These are phyloP conservation scores for Ogataea dorogensis DNA, from an alignment of 805 yeast species.

Conservation along the genomic window DNA sequence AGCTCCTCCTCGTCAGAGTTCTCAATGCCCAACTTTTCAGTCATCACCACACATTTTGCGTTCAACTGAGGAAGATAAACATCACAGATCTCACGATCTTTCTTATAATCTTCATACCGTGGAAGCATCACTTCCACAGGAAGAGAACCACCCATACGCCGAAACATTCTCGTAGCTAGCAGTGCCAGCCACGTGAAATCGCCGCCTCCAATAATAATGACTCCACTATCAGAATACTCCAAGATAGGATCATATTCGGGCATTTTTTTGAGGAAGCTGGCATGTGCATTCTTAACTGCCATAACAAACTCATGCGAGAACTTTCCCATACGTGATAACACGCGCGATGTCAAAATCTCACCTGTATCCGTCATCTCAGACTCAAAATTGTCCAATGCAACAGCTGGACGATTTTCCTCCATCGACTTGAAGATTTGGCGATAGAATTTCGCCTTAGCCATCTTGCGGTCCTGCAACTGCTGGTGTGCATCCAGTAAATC, in stretches of 20 bases:
- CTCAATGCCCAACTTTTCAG: conserved; percentile 45
- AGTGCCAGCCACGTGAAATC: conserved; percentile 57
- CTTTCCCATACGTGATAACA: conserved; percentile 15
- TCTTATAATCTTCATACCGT: conserved; percentile 37
- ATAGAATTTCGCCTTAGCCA: conserved; percentile 21
- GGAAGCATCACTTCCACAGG: conserved; percentile 50
- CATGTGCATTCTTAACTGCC: conserved; percentile 37
- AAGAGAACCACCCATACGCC: conserved; percentile 45
- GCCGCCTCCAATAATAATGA: conserved; percentile 71
- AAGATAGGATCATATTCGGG: conserved; percentile 36
- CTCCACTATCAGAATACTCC: conserved; percentile 47
- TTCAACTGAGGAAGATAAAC: conserved; percentile 42
- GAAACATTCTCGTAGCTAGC: conserved; percentile 48
- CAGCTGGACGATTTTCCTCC: conserved; percentile 22
- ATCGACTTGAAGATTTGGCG: conserved; percentile 22
- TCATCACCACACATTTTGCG: conserved; percentile 58
- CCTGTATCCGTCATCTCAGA: conserved; percentile 13
- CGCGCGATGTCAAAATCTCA: conserved; percentile 7
- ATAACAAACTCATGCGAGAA: conserved; percentile 22
- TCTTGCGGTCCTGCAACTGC: conserved; percentile 12
- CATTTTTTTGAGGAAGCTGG: conserved; percentile 34
- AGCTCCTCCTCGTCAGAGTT: conserved; percentile 35
- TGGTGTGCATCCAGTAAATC: conserved; percentile 9
- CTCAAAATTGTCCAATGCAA: conserved; percentile 20
- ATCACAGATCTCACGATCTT: conserved; percentile 47